Conservation (phyloP, 148 eudicot species). For the Amaranthus cruentus region DNA sequence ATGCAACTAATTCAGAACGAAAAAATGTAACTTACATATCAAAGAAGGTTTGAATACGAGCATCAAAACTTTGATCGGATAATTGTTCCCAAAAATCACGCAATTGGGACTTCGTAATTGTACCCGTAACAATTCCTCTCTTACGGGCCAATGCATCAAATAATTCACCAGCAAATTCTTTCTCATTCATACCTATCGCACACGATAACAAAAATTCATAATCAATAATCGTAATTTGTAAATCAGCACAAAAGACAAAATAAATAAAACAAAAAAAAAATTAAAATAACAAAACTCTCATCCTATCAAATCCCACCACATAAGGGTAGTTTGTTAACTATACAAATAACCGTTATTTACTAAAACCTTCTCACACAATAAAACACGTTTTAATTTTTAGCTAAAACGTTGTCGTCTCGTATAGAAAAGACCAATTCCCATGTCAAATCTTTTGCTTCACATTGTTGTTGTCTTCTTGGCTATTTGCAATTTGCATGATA, state of each 20-base stretch:
- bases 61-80: conserved; percentile 51
- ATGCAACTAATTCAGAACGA: no score
- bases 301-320: no score
- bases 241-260: no score
- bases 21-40: conserved; percentile 35
- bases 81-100: conserved; percentile 51
- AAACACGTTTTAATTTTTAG: neutral
- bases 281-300: no score
- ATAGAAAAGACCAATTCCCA: neutral
- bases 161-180: conserved; percentile 44
- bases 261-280: no score
- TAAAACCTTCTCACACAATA: neutral
- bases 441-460: no score
- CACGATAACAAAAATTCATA: no score
- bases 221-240: no score
- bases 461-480: no score
- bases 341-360: no score
- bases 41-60: conserved; percentile 55
- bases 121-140: conserved; percentile 33
- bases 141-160: conserved; percentile 49
- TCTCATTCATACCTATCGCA: conserved; percentile 47
- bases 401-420: neutral
- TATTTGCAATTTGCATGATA: no score
- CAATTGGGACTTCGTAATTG: conserved; percentile 38
- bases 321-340: no score